Base-by-base conservation (phyloP, 305 asterid species). In the Fraxinus paxiana region DNA sequence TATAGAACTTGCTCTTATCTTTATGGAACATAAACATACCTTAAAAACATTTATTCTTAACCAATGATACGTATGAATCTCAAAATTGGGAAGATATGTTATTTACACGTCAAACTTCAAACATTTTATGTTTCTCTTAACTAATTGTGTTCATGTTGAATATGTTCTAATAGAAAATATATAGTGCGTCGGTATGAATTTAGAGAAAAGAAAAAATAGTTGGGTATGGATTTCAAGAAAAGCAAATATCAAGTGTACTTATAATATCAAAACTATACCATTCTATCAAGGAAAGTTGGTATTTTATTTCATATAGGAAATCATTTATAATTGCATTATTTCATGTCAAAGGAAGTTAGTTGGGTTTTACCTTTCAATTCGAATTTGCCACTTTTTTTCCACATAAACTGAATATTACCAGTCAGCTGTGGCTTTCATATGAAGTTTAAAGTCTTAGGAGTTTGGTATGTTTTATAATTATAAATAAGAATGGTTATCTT, bases 281-380 rank as follows among this genome's bases (percentile, higher is more conserved):
- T 56, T 2, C 9, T 17, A 17, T 4, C 63, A n/a, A 51, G 10
- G 65, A 20, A 2, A 20, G 6, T 20, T 18, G 31, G 30, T 59
- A 7, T 78, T 1, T 54, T 75, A 26, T 37, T 75, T 30, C 37
- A 2, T 10, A 5, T 51, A 22, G 63, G 24, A 77, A 5, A 46
- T 46, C 9, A 26, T 76, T 54, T 31, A 43, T 79, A 43, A 2
- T 79, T 79, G 24, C 41, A 43, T 79, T 28, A 6, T 79, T 79
- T 15, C 41, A 48, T 30, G 84, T 76, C 77, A 69, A 67, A 82
- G 74, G 31, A 34, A 33, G 84, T 76, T 76, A 81, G 81, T 81
- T 81, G 72, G 61, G 81, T 51, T 81, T 67, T 76, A 81, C 17
- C 74, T 34, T 31, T 70, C 81, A 71, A 76, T 56, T n/a, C 28